Evolutionary conservation across 2,329 filamentous ascomycete species (phyloP), one percentile per base, ranked within the genome.

Genomic region (Ilyonectria sp.): DNA sequence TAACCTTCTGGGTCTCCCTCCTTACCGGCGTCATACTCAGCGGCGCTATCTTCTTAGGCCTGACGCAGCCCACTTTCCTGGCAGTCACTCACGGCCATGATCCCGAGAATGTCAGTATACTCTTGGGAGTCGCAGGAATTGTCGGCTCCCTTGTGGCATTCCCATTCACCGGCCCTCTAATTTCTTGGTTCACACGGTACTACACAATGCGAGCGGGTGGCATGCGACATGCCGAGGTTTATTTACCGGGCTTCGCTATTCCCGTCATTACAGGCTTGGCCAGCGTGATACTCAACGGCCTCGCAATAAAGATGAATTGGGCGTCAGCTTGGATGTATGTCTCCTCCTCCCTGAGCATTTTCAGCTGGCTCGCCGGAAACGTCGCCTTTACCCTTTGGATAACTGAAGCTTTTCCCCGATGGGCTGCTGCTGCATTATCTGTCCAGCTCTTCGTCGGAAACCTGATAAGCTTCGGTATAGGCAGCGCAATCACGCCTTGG

Each of bases 351-450:
- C 15, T 72, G 0, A 71, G 70, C 15, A 56, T 72, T 5, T 62
- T 72, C 1, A 72, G 70, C 11, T 72, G 61, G 4, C 31, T 72
- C 0, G 71, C 70, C 0, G 70, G 70, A 0, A 71, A 67, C 8
- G 68, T 72, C 6, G 70, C 70, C 0, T 72, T 72, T 21, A 72
- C 58, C 1, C 29, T 72, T 1, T 72, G 70, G 70, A 72, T 71
- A 4, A 72, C 70, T 0, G 70, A 72, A n/a, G 70, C 70, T 0
- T 71, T 72, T 7, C 70, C 70, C 0, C 62, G 54, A 23, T 72
- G 70, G 70, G 70, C 70, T 0, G 70, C 61, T 0, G 70, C 70
- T 0, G 70, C 70, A 2, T 10, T 71, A 2, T 61, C 68, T 3
- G 68, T 72, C 1, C 70, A 72, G 2, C 7, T 72, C 0, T 72